phyloP scores from a whole-genome alignment of 495 filamentous ascomycete genomes.

The Aspergillus kassunensis region DNA sequence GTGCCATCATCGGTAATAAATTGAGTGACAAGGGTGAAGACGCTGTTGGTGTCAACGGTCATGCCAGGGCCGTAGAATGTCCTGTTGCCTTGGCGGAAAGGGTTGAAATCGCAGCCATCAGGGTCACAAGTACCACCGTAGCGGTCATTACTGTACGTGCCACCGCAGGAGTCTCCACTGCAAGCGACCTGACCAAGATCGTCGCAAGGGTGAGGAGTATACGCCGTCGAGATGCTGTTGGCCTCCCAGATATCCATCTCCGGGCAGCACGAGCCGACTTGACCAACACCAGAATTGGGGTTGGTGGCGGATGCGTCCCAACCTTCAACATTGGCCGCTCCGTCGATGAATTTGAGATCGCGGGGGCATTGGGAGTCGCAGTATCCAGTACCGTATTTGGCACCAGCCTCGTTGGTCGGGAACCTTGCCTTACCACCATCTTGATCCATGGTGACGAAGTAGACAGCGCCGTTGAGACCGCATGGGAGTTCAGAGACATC shows the following conservation, averaged over 20 bases:
- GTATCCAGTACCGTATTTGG: constrained; percentile 70
- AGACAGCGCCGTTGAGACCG: constrained; percentile 69
- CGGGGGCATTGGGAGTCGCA: constrained; percentile 70
- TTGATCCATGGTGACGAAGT: constrained; percentile 62
- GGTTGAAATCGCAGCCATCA: constrained; percentile 78
- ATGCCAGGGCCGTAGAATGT: constrained; percentile 59
- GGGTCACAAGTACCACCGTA: constrained; percentile 64
- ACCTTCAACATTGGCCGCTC: constrained; percentile 58
- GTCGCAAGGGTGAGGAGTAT: constrained; percentile 63
- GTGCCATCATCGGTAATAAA: constrained; percentile 59
- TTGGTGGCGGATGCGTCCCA: constrained; percentile 58
- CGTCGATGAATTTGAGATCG: constrained; percentile 66
- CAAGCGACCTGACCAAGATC: constrained; percentile 54
- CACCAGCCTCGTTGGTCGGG: constrained; percentile 60
- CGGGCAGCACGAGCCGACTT: constrained; percentile 63
- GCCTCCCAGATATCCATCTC: constrained; percentile 75
- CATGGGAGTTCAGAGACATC: constrained; percentile 63
- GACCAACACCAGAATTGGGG: constrained; percentile 54
- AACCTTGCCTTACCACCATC: constrained; percentile 53
- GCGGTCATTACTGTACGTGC: constrained; percentile 38
- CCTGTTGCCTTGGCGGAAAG: constrained; percentile 60
- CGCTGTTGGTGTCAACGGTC: constrained; percentile 59
- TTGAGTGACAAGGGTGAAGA: constrained; percentile 67
- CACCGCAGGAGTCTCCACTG: constrained; percentile 52
- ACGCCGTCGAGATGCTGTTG: constrained; percentile 55